These are phyloP conservation scores for Medicago lupulina DNA, from an alignment of 306 rosid genomes.

Conservation along the genomic window DNA sequence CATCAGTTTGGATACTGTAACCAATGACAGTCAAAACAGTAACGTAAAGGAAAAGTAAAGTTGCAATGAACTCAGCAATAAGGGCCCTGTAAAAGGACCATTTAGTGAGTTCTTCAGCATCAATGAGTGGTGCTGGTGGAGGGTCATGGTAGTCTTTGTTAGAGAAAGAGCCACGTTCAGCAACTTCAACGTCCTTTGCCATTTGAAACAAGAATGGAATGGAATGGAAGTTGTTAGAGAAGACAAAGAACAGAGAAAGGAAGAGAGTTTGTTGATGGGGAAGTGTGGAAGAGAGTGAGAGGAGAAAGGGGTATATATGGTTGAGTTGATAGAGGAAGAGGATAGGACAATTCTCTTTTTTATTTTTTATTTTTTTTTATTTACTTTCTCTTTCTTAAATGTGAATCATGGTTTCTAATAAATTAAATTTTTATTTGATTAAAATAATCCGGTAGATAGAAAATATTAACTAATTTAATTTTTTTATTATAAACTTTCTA, in stretches of 20 bases:
- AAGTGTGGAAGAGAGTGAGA: constrained; percentile 33
- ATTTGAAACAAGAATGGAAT: constrained; percentile 34
- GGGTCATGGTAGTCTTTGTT: constrained; percentile 94
- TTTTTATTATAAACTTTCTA: no score
- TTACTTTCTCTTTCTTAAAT: not conserved
- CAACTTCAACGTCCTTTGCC: constrained; percentile 67
- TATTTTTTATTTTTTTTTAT: no score
- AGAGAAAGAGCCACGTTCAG: constrained; percentile 72
- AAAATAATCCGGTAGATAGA: no score
- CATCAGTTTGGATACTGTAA: constrained; percentile 63
- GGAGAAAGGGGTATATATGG: constrained; percentile 58
- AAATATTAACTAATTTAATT: no score
- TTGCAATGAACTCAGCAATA: constrained; percentile 93
- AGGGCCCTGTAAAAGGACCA: constrained; percentile 96
- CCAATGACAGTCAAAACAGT: constrained; percentile 89
- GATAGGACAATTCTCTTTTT: not conserved
- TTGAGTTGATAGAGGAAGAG: not conserved
- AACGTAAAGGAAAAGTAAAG: constrained; percentile 85
- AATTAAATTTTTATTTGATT: no score
- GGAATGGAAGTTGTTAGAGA: not conserved
- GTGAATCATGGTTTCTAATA: not conserved
- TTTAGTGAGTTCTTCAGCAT: constrained; percentile 62
- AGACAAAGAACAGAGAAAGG: constrained; percentile 12
- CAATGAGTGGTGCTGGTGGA: constrained; percentile 81
- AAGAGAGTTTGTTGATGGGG: constrained; percentile 31